Evolutionary conservation across 805 yeast genomes (phyloP).

Genomic region (Soucietia sequanensis): DNA sequence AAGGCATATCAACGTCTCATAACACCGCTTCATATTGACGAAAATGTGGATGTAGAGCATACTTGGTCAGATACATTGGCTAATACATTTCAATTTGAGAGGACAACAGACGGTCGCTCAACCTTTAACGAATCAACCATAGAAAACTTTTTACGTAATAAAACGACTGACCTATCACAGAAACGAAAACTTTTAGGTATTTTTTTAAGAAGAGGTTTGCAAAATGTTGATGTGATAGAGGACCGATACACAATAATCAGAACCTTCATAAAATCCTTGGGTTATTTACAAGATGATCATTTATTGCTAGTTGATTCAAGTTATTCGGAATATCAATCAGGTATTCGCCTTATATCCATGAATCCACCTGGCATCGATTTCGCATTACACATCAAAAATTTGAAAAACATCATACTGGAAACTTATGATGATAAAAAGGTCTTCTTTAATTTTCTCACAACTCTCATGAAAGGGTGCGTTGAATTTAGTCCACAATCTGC

Average conservation of each 20-base stretch:
- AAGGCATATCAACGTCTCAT: slow-evolving; percentile 17
- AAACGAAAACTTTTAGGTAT: slow-evolving; percentile 19
- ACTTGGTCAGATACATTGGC: slow-evolving; percentile 25
- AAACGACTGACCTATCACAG: not conserved
- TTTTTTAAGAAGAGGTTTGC: slow-evolving; percentile 16
- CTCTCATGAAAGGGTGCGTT: slow-evolving; percentile 13
- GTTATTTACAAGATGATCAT: slow-evolving; percentile 17
- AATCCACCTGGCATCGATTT: not conserved
- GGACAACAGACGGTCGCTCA: slow-evolving; percentile 6
- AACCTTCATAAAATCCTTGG: slow-evolving; percentile 8
- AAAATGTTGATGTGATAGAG: slow-evolving; percentile 10
- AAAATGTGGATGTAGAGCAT: not conserved
- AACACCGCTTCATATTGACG: slow-evolving; percentile 13
- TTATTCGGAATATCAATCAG: slow-evolving; percentile 12
- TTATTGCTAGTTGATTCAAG: slow-evolving; percentile 15
- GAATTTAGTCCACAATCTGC: slow-evolving; percentile 13
- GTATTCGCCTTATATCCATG: slow-evolving; percentile 13
- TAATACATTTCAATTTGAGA: slow-evolving; percentile 20
- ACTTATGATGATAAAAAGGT: slow-evolving; percentile 4
- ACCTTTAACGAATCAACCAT: not conserved
- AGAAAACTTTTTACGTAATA: not conserved
- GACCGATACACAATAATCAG: slow-evolving; percentile 12
- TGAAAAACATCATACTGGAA: not conserved
- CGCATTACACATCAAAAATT: not conserved
- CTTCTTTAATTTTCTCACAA: slow-evolving; percentile 14